Evolutionary conservation across 495 filamentous ascomycete genomes (phyloP).

Genomic region (Penicillium crystallinum): DNA sequence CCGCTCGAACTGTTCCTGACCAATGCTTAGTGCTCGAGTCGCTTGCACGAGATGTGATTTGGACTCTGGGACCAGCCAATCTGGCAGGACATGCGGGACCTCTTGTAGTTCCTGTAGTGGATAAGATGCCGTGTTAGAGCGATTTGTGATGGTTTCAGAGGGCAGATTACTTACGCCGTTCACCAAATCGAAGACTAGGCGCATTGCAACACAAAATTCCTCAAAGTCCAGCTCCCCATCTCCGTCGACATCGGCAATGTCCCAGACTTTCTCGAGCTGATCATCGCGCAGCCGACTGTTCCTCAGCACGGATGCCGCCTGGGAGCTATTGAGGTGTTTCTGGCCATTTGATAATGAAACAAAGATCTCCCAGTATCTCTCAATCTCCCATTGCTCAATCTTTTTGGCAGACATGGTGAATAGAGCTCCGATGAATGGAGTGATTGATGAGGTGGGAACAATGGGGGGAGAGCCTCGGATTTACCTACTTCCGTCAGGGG

Average conservation of each 20-base stretch:
- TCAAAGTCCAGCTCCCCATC: constrained; percentile 98
- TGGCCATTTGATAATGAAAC: constrained; percentile 73
- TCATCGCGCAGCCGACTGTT: constrained; percentile 91
- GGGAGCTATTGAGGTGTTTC: constrained; percentile 77
- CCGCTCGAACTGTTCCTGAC: constrained; percentile 73
- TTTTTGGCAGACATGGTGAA: constrained; percentile 65
- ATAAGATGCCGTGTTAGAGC: neutral
- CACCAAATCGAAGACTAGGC: constrained; percentile 91
- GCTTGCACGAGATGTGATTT: constrained; percentile 96
- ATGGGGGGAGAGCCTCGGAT: constrained; percentile 10
- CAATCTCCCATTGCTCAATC: constrained; percentile 93
- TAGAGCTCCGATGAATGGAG: constrained; percentile 5
- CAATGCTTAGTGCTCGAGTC: constrained; percentile 69
- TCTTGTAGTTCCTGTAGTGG: constrained; percentile 71
- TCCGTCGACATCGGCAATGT: constrained; percentile 92
- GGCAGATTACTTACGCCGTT: constrained; percentile 67
- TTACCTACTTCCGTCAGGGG: constrained; percentile 15
- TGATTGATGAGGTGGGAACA: constrained; percentile 14
- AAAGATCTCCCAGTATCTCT: constrained; percentile 99
- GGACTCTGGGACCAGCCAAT: constrained; percentile 94
- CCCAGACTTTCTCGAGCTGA: constrained; percentile 95
- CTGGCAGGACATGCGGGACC: constrained; percentile 76
- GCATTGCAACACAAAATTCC: constrained; percentile 98
- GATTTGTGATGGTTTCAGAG: neutral
- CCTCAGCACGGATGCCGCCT: constrained; percentile 91